Base-by-base conservation (phyloP, 2,329 filamentous ascomycete species). In the Alternaria sp. region DNA sequence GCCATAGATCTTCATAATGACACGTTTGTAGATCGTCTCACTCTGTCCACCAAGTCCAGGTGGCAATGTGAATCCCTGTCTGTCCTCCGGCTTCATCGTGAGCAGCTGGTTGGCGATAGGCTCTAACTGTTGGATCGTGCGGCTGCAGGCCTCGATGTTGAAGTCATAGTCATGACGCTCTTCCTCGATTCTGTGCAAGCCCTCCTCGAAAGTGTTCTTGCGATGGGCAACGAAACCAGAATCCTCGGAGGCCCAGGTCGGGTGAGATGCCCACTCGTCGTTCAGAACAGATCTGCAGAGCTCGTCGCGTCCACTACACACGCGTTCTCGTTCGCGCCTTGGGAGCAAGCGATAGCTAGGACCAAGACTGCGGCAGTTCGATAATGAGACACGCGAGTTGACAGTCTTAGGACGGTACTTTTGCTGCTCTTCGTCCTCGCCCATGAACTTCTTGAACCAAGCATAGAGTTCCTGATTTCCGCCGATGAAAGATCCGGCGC, bases 151-250 rank as follows among this genome's bases (percentile, higher is more conserved):
- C 81, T 99, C 96, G 57, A 99, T 98, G 77, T 97, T 96, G 82
- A 96, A 97, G 79, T 99, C 96, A 74, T 99, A 99, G 77, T 99
- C 96, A 76, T 99, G 96, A 5, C 96, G 91, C 79, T 99, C 96
- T 80, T 99, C 96, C 80, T 99, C 96, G 64, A 99, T 97, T 19
- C 96, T 88, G 77, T 99, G 96, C 9, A 99, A 88, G 30, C 92
- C 92, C 80, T 99, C 96, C 79, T 99, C 96, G 68, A 91, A 97
- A 58, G 91, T 89, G 73, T 99, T 99, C 86, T 99, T 99, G 66
- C 95, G 89, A 81, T 99, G 96, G 12, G 96, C 96, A 63, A 99
- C 95, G 73, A 99, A 99, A 0, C 96, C 96, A 47, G 93, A 97
- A 77, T 99, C 96, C 80, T 99, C 96, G 1, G 95, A 98, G 2